Evolutionary conservation across 2,329 filamentous ascomycete species (phyloP).

Genomic region (Aureobasidium sp.): DNA sequence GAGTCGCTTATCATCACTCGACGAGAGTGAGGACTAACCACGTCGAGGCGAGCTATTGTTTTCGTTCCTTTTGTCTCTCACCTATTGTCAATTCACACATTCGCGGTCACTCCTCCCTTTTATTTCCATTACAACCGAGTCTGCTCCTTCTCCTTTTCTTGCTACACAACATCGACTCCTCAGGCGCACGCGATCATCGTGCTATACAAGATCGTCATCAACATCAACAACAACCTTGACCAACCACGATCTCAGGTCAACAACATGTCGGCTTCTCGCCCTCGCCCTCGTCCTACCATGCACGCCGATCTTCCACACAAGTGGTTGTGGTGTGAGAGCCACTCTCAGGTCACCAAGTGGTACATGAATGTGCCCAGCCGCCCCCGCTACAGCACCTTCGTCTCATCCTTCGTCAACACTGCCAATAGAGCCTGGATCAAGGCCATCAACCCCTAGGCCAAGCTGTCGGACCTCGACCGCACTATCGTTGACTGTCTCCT

Average conservation of each 20-base stretch:
- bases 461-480: neutral
- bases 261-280: neutral
- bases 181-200: too few relatives aligned
- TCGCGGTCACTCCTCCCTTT: too few relatives aligned
- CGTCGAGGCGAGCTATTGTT: too few relatives aligned
- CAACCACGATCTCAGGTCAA: neutral
- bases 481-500: neutral
- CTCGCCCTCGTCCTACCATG: neutral
- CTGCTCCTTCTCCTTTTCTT: too few relatives aligned
- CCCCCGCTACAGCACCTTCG: neutral
- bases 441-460: neutral
- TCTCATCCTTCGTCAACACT: neutral
- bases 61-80: too few relatives aligned
- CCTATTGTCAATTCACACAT: too few relatives aligned
- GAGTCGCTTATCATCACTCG: too few relatives aligned
- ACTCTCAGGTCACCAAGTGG: neutral
- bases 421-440: neutral
- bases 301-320: neutral
- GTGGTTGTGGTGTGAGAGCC: neutral
- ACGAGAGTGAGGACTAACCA: too few relatives aligned
- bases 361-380: neutral
- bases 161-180: too few relatives aligned
- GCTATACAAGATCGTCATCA: too few relatives aligned
- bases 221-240: neutral
- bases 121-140: too few relatives aligned